phyloP scores from a whole-genome alignment of 1,284 basidiomycete genomes.

The Ustilago nuda region DNA sequence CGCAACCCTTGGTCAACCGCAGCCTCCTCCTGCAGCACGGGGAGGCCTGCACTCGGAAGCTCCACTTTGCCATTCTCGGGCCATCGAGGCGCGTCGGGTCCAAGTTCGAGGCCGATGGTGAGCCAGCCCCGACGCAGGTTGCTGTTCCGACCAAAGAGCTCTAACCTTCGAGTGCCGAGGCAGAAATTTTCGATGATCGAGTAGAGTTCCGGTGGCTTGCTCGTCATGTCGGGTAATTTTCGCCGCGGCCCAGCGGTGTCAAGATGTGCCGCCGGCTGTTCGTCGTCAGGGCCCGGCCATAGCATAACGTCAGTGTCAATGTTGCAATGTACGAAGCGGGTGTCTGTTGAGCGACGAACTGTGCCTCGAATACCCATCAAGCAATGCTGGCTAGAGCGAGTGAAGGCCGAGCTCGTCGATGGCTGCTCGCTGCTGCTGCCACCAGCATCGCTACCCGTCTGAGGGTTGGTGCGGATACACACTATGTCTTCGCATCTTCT shows the following conservation, averaged over 20 bases:
- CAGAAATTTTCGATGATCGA: conserved; percentile 97
- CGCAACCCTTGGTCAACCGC: conserved; percentile 5
- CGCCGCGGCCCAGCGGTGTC: background rate
- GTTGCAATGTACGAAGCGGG: conserved; percentile 97
- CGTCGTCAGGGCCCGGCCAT: conserved; percentile 81
- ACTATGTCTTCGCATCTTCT: conserved; percentile 95
- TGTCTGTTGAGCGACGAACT: conserved; percentile 90
- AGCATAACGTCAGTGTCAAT: conserved; percentile 97
- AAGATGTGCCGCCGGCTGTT: conserved; percentile 28
- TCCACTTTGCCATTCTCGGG: conserved; percentile 12
- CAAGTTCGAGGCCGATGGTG: conserved; percentile 75
- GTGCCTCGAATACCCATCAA: conserved; percentile 98
- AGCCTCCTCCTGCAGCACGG: conserved; percentile 9
- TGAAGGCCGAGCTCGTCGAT: conserved; percentile 49
- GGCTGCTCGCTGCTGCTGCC: conserved; percentile 9
- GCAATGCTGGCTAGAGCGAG: conserved; percentile 77
- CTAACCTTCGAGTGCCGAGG: conserved; percentile 88
- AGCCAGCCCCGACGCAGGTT: conserved; percentile 90
- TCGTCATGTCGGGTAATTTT: conserved; percentile 75
- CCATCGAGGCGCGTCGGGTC: conserved; percentile 51
- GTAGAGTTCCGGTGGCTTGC: conserved; percentile 94
- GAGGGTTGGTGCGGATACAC: conserved; percentile 92
- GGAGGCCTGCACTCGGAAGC: conserved; percentile 19
- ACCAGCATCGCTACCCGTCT: conserved; percentile 56
- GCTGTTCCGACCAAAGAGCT: conserved; percentile 83